Conservation (phyloP, 331 rosid species). For the Malus hybrid region DNA sequence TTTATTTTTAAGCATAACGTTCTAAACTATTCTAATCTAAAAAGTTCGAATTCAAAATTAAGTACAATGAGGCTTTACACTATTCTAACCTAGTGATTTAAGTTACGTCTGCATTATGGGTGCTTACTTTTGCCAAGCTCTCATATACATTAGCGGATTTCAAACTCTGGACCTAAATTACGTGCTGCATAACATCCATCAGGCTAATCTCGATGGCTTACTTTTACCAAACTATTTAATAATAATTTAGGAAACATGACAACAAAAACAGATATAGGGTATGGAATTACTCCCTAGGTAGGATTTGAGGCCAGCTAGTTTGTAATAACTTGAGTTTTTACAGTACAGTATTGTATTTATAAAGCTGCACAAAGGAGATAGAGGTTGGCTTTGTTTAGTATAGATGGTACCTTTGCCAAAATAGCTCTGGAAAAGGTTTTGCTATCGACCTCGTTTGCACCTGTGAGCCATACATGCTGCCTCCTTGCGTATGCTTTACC, state of each 20-base stretch:
- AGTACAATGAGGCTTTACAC: too few species aligned
- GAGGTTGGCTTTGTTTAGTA: background rate
- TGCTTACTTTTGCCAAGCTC: too few species aligned
- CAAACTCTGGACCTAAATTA: too few species aligned
- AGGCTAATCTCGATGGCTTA: too few species aligned
- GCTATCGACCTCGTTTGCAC: constrained; percentile 82
- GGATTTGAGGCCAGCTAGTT: background rate
- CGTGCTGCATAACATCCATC: too few species aligned
- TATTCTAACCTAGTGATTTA: too few species aligned
- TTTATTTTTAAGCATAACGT: background rate
- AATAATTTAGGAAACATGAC: too few species aligned
- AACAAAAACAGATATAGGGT: background rate
- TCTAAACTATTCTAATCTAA: background rate
- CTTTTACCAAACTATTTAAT: too few species aligned
- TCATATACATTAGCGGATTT: too few species aligned
- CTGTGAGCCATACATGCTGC: constrained; percentile 88
- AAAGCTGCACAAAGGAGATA: background rate
- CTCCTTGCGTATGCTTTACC: constrained; percentile 77
- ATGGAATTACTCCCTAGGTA: background rate
- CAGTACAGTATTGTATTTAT: background rate
- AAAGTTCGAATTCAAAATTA: too few species aligned
- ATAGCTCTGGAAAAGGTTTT: constrained; percentile 84
- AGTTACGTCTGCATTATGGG: too few species aligned
- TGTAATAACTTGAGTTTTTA: background rate
- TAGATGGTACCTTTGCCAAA: constrained; percentile 68